These are phyloP conservation scores for Apium graveolens DNA, from an alignment of 129 eudicot species.

Conservation along the genomic window DNA sequence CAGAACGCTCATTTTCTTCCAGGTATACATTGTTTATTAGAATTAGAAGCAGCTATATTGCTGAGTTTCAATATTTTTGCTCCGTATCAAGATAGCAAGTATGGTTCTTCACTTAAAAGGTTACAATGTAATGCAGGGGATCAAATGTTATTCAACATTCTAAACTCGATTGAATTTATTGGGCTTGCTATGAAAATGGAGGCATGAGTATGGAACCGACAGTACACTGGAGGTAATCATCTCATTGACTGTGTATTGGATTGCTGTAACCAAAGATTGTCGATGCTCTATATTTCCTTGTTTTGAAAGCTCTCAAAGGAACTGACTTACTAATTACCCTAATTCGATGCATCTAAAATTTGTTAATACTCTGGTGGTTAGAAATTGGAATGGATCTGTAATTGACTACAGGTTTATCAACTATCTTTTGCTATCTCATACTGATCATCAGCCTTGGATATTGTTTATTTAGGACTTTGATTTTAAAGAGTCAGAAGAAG, in stretches of 20 bases:
- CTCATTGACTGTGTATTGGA: background rate
- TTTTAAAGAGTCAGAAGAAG: conserved; percentile 71
- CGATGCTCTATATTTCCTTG: background rate
- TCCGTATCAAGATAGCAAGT: too few relatives aligned
- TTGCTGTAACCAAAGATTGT: background rate
- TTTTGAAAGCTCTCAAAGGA: background rate
- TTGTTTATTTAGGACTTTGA: conserved; percentile 46
- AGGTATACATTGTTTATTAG: too few relatives aligned
- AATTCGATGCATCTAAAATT: background rate
- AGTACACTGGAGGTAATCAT: conserved; percentile 70
- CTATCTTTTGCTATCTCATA: background rate
- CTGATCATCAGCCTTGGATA: background rate
- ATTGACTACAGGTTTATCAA: background rate
- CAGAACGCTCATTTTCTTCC: too few relatives aligned
- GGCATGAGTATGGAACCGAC: conserved; percentile 76
- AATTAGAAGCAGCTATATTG: too few relatives aligned
- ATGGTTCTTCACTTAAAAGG: too few relatives aligned
- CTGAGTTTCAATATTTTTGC: too few relatives aligned
- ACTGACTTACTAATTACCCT: background rate
- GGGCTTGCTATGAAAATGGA: too few relatives aligned
- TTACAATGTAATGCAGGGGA: too few relatives aligned
- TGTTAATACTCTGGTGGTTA: background rate
- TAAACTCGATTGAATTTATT: too few relatives aligned
- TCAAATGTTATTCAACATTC: too few relatives aligned
- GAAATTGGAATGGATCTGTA: background rate